Percentiles rank a stretch among this genome's conserved stretches.
Conservation (phyloP, 2,329 filamentous ascomycete genomes). For the Venturia oleaginea region DNA sequence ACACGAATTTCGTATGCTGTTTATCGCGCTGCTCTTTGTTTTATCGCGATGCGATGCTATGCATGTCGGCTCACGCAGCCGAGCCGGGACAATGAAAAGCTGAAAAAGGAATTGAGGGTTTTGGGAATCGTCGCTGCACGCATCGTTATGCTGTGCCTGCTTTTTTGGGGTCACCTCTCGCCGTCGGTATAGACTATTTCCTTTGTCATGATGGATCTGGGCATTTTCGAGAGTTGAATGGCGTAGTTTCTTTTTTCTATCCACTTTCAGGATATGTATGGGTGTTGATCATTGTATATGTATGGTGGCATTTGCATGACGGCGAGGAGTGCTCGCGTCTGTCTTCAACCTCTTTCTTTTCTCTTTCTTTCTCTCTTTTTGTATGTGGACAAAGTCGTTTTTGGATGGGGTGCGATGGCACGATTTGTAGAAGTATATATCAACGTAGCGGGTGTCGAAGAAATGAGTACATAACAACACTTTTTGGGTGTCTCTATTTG, state of each 20-base stretch:
- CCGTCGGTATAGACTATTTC: background rate
- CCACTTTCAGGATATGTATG: background rate
- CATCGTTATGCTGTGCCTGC: background rate
- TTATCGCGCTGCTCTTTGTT: background rate
- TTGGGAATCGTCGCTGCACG: background rate
- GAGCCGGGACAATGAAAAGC: background rate
- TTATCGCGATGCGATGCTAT: background rate
- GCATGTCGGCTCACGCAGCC: constrained; percentile 1
- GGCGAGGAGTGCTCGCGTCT: background rate
- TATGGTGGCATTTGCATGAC: background rate
- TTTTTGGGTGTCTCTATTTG: background rate
- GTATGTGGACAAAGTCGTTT: background rate
- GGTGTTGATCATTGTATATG: background rate
- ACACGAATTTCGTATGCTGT: background rate
- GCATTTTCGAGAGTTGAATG: background rate
- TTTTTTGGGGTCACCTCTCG: background rate
- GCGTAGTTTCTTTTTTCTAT: background rate
- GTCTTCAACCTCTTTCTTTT: background rate
- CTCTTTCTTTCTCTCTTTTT: background rate
- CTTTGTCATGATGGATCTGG: background rate
- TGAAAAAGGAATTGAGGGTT: background rate
- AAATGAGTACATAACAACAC: background rate
- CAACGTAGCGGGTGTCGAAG: background rate
- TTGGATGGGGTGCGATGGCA: background rate
- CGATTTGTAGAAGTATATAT: constrained; percentile 3